Evolutionary conservation across 225 moss, liverwort and hornwort genomes (phyloP), one percentile per base, ranked within the genome.

Genomic region (Physcomitrium patens): DNA sequence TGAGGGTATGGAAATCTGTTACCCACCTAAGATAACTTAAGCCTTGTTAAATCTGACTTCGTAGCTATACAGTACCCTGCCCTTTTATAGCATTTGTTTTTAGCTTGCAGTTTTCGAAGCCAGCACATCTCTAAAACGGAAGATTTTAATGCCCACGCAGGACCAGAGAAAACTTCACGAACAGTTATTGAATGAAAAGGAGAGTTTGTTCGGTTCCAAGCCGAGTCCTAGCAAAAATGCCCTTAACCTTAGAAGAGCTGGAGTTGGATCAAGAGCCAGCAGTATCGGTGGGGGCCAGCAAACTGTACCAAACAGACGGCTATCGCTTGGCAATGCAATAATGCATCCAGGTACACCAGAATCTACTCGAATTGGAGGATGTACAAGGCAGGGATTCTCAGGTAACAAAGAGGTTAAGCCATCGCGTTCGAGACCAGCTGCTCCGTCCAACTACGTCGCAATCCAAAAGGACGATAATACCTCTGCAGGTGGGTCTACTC

Each of bases 151-250:
- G 19, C 26, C 3, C 18, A 2, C 56, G 64, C 91, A 96, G 96
- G 94, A 96, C 67, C 94, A 96, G 46, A 94, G 87, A 51, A 91
- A 88, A 52, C 83, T 96, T 0, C 96, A 96, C 57, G 96, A 96
- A 8, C 96, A 94, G 27, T 63, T 94, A 2, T 80, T 94, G 54
- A 96, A 91, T 56, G 96, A 96, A 63, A 94, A 96, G 43, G 96
- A 96, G 47, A 91, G 85, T 23, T 77, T 92, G 0, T 94, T 96
- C 46, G 96, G 96, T 14, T 96, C 96, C 4, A 85, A 89, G 27
- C 96, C 96, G 9, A 96, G 96, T 69, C 96, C 96, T 0, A 94
- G 84, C 68, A 96, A 94, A 66, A 85, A 83, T 8, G 83, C 80
- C 1, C 54, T 87, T 26, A 86, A 76, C 28, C 84, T 82, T 13